These are phyloP conservation scores for Pythium myriotylum DNA, from an alignment of 352 stramenopile genomes.

Conservation along the genomic window DNA sequence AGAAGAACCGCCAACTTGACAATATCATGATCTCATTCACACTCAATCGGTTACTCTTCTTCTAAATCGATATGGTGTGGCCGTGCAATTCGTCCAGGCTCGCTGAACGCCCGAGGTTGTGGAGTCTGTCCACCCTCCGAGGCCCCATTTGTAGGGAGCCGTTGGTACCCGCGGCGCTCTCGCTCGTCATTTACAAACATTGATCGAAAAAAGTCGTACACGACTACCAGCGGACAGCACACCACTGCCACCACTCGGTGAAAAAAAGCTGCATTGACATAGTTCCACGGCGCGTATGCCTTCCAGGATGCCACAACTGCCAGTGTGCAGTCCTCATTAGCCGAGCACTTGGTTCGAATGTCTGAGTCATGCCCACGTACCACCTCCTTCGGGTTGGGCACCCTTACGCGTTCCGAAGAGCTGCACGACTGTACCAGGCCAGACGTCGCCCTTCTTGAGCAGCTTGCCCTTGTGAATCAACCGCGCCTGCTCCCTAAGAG, in stretches of 20 bases:
- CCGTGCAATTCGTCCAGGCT: constrained; percentile 53
- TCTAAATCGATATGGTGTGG: constrained; percentile 53
- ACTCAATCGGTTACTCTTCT: no score
- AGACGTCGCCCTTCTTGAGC: constrained; percentile 82
- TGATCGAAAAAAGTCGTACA: constrained; percentile 74
- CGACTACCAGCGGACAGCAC: constrained; percentile 65
- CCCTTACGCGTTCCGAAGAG: constrained; percentile 74
- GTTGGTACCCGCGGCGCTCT: constrained; percentile 49
- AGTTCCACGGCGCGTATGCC: constrained; percentile 39
- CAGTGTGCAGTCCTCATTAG: constrained; percentile 11
- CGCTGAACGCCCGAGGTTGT: constrained; percentile 42
- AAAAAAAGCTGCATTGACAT: constrained; percentile 20
- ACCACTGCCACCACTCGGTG: constrained; percentile 49
- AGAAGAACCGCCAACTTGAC: background rate
- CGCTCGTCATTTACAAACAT: constrained; percentile 49
- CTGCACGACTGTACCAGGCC: constrained; percentile 80
- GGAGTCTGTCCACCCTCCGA: background rate
- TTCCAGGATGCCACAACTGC: constrained; percentile 25
- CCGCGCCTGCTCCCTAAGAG: constrained; percentile 59
- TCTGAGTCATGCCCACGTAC: background rate
- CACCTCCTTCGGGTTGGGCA: constrained; percentile 2
- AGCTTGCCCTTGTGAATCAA: constrained; percentile 82
- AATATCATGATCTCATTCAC: no score
- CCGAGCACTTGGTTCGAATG: no score
- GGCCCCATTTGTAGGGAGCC: constrained; percentile 24